Evolutionary conservation across 768 basidiomycete species (phyloP), one percentile per base, ranked within the genome.

Genomic region (Phaffia australis): DNA sequence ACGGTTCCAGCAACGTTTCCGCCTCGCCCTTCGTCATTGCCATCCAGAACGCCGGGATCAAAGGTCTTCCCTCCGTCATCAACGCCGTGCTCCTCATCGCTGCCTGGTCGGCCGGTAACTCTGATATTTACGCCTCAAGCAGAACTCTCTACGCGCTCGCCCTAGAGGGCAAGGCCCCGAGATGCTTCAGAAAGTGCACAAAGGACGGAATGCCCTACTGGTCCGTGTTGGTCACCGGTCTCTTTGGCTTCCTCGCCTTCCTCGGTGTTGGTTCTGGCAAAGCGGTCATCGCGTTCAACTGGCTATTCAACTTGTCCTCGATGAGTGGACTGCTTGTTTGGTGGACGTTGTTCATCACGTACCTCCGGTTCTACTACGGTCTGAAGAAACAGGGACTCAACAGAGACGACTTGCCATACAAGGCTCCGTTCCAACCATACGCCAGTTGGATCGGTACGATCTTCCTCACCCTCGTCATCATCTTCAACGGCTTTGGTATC

Each of bases 71-170:
- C 3, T 73, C 71, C 16, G 73, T 77, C 59, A 69, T 75, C 69
- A 77, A 77, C 62, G 77, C 74, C 52, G 71, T 76, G 56, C 69
- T 77, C 48, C 66, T 77, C 19, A 69, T 76, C 63, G 71, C 77
- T 19, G 77, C 75, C 21, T 77, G 77, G 77, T 74, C 73, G 3
- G 77, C 77, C 21, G 77, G 76, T 49, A 77, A 77, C 71, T 74
- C 75, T 2, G 77, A 77, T 62, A 57, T 77, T 50, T 74, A 69
- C 51, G 70, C 69, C 35, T 71, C 72, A 0, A 72, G 72, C 46
- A 71, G 75, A 54, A 69, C 72, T 0, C 71, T 77, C 42, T 78
- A 77, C 73, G 76, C 23, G 0, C 67, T 77, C 50, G 74, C 75
- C 2, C 62, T 75, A 16, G 72, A 74, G 21, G 71, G 72, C 14